Evolutionary conservation across 176 grass and related monocot genomes (phyloP).

Genomic region (Bromus sterilis): DNA sequence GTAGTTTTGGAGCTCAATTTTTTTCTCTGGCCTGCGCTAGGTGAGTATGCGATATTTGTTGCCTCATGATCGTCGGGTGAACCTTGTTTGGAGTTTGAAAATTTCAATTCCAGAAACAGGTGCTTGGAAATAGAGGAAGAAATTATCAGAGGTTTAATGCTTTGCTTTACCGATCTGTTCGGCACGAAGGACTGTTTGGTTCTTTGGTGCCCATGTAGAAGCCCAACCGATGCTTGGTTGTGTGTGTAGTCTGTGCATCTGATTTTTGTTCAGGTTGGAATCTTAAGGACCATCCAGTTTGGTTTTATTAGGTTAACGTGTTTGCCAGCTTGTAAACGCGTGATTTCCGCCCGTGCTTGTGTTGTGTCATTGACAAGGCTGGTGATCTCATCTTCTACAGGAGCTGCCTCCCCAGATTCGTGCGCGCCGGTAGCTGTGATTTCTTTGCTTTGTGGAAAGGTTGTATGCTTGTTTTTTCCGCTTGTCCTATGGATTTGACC

Average conservation of each 20-base stretch:
- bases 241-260: neutral
- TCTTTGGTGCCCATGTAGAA: neutral
- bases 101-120: neutral
- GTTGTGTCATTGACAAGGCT: neutral
- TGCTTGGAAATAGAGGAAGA: neutral
- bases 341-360: neutral
- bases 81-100: neutral
- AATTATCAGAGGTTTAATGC: neutral
- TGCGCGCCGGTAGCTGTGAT: neutral
- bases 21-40: too few species aligned
- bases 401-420: neutral
- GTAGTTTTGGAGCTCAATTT: too few species aligned
- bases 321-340: neutral
- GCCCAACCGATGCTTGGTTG: neutral
- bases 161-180: neutral
- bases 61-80: neutral
- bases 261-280: neutral
- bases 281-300: neutral
- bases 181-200: neutral
- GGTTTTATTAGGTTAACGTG: neutral
- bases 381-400: neutral
- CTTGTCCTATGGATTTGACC: neutral
- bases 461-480: neutral
- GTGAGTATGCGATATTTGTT: too few species aligned
- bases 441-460: neutral